Evolutionary conservation across 306 rosid genomes (phyloP), one percentile per base, ranked within the genome.

Genomic region (Acacia melanoxylon): DNA sequence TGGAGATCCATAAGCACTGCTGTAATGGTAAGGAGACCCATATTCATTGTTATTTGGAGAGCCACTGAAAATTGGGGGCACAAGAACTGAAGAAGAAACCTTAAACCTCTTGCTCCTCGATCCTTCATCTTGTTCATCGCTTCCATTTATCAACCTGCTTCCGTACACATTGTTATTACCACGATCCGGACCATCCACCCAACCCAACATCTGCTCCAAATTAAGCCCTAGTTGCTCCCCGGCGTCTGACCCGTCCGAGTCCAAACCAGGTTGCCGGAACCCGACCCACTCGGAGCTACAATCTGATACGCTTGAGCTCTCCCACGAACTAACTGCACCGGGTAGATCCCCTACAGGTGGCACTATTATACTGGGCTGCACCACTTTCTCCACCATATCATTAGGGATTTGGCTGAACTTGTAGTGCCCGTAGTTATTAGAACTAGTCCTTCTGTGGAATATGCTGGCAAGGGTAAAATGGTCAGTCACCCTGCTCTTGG

Each of bases 61-160:
- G 3, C 29, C 37, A 16, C 84, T 86, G 74, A 94, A 92, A 80
- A 95, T 91, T 61, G 98, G 90, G 42, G 98, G 98, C 33, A 94
- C 98, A 70, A 91, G 84, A n/a, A 94, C 92, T 41, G 98, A 91
- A 78, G 98, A 94, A 84, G 95, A 90, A 40, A 94, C 98, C 87
- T 90, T 94, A 62, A 92, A 88, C 92, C 98, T 89, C 86, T 94
- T 92, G 78, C 94, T 89, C 80, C 90, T 89, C 14, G 90, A 86
- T 52, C 87, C 90, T 61, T 86, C 88, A 5, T 54, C 14, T 2
- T 73, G 67, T 72, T 8, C 24, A 2, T 6, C 83, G 56, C 37
- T 25, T 63, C 27, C 46, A 4, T 11, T 25, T 10, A 24, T 25
- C 4, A 61, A 11, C 13, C 35, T 61, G 13, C 67, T 61, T 12